phyloP scores from a whole-genome alignment of 495 filamentous ascomycete genomes.

The Talaromyces nanjingensis region DNA sequence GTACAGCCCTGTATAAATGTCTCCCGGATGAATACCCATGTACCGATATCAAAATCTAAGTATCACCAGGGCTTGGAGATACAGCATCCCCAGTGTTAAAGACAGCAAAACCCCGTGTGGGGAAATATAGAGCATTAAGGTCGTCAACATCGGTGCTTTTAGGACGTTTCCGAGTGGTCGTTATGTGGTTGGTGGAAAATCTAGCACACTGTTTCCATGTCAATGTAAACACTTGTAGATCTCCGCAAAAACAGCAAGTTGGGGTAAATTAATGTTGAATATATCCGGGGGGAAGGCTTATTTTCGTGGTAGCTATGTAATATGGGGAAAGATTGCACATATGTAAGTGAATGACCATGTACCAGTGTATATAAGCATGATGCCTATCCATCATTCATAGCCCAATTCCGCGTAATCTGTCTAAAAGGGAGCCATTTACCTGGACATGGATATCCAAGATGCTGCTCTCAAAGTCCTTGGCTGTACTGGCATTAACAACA shows the following conservation, averaged over 20 bases:
- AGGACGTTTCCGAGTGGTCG: neutral
- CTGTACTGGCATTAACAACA: neutral
- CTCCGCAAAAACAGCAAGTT: neutral
- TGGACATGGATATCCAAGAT: neutral
- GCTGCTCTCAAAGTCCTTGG: neutral
- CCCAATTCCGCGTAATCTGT: neutral
- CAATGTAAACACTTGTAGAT: neutral
- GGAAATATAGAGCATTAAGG: neutral
- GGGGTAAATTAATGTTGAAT: neutral
- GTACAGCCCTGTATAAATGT: neutral
- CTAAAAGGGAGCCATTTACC: neutral
- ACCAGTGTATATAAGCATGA: neutral
- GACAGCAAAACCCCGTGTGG: neutral
- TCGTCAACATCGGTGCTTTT: neutral
- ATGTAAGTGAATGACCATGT: neutral
- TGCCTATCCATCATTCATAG: neutral
- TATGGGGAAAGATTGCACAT: neutral
- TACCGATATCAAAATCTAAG: neutral
- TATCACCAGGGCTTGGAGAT: neutral
- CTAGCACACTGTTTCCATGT: neutral
- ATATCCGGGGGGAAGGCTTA: neutral
- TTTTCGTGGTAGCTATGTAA: neutral
- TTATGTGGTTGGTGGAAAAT: neutral
- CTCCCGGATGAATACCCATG: neutral
- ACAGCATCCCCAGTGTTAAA: neutral